These are phyloP conservation scores for Fibroporia radiculosa DNA, from an alignment of 768 basidiomycete genomes.

Conservation along the genomic window DNA sequence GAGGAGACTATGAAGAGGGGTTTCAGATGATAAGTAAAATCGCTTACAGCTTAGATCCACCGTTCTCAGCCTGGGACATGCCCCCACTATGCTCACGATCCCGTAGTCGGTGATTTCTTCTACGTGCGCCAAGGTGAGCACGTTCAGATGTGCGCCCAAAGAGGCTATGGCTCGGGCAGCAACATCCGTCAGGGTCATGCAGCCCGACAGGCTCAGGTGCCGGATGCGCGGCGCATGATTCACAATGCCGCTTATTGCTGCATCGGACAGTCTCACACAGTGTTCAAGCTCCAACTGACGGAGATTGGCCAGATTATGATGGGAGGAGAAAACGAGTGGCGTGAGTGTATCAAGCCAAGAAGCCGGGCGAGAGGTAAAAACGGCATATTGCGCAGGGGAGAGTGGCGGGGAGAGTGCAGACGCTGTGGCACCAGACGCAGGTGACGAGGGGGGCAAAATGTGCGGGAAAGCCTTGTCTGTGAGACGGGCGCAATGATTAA, in stretches of 20 bases:
- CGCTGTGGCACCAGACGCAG: neutral
- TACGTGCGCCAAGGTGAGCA: conserved; percentile 76
- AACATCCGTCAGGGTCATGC: conserved; percentile 64
- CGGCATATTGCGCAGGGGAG: neutral
- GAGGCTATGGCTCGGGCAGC: conserved; percentile 59
- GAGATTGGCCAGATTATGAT: conserved; percentile 60
- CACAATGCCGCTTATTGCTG: conserved; percentile 67
- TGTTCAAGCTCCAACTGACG: conserved; percentile 73
- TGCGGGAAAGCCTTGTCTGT: conserved; percentile 72
- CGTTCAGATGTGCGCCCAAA: conserved; percentile 71
- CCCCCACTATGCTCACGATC: conserved; percentile 57
- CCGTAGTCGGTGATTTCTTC: conserved; percentile 72
- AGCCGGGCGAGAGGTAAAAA: conserved; percentile 26
- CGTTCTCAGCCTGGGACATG: conserved; percentile 68
- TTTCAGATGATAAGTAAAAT: neutral
- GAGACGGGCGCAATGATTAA: conserved; percentile 70
- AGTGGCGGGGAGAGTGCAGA: neutral
- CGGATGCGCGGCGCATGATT: conserved; percentile 71
- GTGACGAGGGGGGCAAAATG: neutral
- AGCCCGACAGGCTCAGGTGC: conserved; percentile 71
- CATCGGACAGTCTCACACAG: conserved; percentile 65
- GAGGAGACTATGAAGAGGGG: conserved; percentile 11
- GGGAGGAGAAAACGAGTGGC: conserved; percentile 45
- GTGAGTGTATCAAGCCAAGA: conserved; percentile 59
- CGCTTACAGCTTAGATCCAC: conserved; percentile 83